phyloP scores from a whole-genome alignment of 2,329 filamentous ascomycete genomes.

The Talaromyces islandicus region DNA sequence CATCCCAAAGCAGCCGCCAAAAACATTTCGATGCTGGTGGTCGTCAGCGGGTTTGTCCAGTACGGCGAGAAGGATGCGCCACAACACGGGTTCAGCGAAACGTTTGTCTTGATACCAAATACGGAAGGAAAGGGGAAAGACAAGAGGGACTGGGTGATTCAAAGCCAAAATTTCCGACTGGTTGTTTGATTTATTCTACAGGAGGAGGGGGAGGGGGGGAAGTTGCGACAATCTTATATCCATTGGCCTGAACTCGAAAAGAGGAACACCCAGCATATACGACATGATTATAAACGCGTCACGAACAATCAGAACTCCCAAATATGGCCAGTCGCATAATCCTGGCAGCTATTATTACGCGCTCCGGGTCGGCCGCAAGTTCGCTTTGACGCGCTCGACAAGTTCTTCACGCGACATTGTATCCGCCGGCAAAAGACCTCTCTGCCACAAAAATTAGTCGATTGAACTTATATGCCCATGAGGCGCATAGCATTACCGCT shows the following conservation, averaged over 20 bases:
- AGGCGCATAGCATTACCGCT: slow-evolving; percentile 54
- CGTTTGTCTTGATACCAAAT: slow-evolving; percentile 74
- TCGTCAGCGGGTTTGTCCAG: slow-evolving; percentile 65
- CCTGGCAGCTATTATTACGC: slow-evolving; percentile 11
- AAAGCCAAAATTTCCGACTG: slow-evolving; percentile 65
- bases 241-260: neutral
- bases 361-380: slow-evolving; percentile 48
- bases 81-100: slow-evolving; percentile 70
- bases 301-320: neutral
- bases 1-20: slow-evolving; percentile 39
- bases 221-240: neutral
- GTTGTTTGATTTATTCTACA: slow-evolving; percentile 31
- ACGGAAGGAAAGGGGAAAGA: slow-evolving; percentile 50
- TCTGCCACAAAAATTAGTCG: slow-evolving; percentile 40
- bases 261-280: neutral
- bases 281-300: neutral
- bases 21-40: slow-evolving; percentile 66
- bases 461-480: neutral
- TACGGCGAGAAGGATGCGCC: slow-evolving; percentile 60
- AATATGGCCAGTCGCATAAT: slow-evolving; percentile 1
- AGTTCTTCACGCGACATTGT: slow-evolving; percentile 59
- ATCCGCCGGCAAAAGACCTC: slow-evolving; percentile 56
- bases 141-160: slow-evolving; percentile 58
- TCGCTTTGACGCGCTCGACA: slow-evolving; percentile 63
- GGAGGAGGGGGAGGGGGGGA: neutral